phyloP scores from a whole-genome alignment of 495 filamentous ascomycete species.

The Viridothelium virens region DNA sequence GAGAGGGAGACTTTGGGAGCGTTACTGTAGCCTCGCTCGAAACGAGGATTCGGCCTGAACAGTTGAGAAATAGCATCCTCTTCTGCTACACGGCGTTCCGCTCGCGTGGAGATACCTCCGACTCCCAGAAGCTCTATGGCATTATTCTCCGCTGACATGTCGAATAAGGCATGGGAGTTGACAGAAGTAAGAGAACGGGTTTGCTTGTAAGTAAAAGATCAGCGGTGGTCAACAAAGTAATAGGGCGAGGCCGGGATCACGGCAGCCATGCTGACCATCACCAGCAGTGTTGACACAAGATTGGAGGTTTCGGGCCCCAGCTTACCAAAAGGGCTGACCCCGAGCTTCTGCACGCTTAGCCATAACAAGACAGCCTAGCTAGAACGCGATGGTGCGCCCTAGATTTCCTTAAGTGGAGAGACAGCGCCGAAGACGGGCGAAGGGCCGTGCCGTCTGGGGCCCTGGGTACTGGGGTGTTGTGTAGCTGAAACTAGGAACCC shows the following conservation, averaged over 20 bases:
- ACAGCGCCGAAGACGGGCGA: background rate
- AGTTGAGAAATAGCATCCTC: conserved; percentile 3
- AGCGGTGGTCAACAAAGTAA: background rate
- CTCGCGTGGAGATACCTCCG: background rate
- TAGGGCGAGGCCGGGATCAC: background rate
- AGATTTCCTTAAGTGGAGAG: too few species aligned
- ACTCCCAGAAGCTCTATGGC: background rate
- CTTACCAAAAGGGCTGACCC: background rate
- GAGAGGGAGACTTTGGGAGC: background rate
- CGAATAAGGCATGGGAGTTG: background rate
- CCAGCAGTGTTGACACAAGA: background rate
- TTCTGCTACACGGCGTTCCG: background rate
- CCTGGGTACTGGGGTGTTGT: background rate
- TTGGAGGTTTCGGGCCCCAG: background rate
- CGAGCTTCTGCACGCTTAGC: background rate
- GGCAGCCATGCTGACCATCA: background rate
- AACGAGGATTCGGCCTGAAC: background rate
- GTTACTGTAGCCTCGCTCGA: conserved; percentile 3
- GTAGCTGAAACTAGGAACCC: background rate
- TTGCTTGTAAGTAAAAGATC: background rate
- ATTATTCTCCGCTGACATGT: background rate
- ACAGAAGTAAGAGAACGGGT: background rate
- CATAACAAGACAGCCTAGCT: background rate
- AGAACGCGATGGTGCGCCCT: too few species aligned
- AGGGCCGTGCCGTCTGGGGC: conserved; percentile 3